Conservation (phyloP, 257 asterid genomes). For the Leptodermis oblonga region DNA sequence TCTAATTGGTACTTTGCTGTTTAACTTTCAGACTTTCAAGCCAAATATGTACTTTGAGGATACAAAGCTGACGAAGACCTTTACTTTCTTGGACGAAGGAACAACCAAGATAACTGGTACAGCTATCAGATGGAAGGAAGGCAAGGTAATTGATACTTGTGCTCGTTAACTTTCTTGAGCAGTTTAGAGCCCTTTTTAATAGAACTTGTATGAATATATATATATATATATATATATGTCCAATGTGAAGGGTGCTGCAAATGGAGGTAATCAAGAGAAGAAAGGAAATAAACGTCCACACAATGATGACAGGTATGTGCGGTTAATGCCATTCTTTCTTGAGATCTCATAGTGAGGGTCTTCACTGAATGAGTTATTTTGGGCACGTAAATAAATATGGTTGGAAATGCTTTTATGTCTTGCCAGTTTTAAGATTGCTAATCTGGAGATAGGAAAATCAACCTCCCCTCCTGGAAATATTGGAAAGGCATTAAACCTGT, state of each 20-base stretch:
- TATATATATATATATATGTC: neutral
- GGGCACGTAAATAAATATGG: neutral
- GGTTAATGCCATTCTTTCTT: conserved; percentile 6
- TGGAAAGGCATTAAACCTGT: neutral
- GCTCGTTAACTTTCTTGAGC: neutral
- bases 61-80: conserved; percentile 41
- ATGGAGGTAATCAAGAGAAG: conserved; percentile 24
- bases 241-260: conserved; percentile 34
- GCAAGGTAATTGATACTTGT: conserved; percentile 38
- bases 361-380: neutral
- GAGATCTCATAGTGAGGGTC: neutral
- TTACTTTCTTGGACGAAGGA: conserved; percentile 44
- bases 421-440: neutral
- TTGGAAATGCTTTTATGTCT: neutral
- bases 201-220: neutral
- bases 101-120: conserved; percentile 44
- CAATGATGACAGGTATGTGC: conserved; percentile 37
- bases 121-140: conserved; percentile 52
- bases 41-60: conserved; percentile 52
- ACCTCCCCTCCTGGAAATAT: neutral
- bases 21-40: conserved; percentile 49
- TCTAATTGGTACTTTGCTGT: neutral
- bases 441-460: conserved; percentile 3
- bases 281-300: conserved; percentile 44
- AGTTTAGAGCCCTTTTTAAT: neutral